phyloP scores from a whole-genome alignment of 768 basidiomycete genomes.

The Mycena amicta region DNA sequence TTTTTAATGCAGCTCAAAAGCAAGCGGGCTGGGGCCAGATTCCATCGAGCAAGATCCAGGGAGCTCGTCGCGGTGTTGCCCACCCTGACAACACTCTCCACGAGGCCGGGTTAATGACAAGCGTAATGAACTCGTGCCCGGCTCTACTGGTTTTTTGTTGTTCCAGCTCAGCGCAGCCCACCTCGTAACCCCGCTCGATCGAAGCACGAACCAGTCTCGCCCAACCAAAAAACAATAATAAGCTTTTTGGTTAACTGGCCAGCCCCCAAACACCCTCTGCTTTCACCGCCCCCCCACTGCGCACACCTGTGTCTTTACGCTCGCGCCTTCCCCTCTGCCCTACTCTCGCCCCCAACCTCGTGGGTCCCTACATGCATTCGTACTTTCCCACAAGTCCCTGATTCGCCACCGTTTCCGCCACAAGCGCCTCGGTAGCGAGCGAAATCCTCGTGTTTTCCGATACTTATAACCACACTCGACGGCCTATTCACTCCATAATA shows the following conservation, averaged over 20 bases:
- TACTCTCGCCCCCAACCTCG: constrained; percentile 50
- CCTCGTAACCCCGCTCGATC: constrained; percentile 16
- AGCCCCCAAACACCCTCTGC: constrained; percentile 28
- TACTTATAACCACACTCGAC: constrained; percentile 50
- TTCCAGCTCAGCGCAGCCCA: constrained; percentile 18
- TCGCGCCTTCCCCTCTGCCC: constrained; percentile 35
- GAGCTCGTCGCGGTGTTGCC: constrained; percentile 5
- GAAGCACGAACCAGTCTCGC: constrained; percentile 18
- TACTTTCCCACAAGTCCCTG: constrained; percentile 47
- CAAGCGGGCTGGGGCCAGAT: no score
- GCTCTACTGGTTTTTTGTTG: constrained; percentile 19
- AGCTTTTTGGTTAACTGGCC: constrained; percentile 38
- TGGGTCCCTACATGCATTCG: constrained; percentile 54
- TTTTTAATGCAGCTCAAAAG: constrained; percentile 18
- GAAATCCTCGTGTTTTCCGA: constrained; percentile 36
- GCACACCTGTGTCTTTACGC: constrained; percentile 36
- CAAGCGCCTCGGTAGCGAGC: constrained; percentile 33
- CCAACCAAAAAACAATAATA: constrained; percentile 39
- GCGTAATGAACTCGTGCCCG: constrained; percentile 23
- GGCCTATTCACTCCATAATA: constrained; percentile 55
- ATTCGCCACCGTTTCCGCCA: constrained; percentile 42
- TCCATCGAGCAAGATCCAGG: constrained; percentile 11
- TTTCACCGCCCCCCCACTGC: constrained; percentile 20
- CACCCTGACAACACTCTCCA: constrained; percentile 22
- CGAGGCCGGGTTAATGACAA: constrained; percentile 26